Evolutionary conservation across 306 rosid genomes (phyloP).

Genomic region (Cucurbita pepo): DNA sequence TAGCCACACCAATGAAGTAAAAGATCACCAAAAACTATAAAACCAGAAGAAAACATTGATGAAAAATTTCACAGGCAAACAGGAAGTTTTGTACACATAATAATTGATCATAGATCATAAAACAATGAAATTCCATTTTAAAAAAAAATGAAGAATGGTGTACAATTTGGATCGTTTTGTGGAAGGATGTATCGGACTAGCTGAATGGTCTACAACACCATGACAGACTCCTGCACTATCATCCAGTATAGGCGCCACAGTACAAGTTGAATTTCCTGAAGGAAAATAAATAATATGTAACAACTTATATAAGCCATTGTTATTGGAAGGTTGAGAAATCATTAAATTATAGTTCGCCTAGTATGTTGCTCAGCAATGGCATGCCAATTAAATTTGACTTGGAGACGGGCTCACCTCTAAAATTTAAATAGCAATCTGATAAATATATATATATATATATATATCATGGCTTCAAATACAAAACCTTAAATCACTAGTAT

Average conservation of each 20-base stretch:
- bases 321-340: background rate
- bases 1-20: background rate
- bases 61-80: background rate
- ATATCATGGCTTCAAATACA: background rate
- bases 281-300: conserved; percentile 4
- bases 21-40: background rate
- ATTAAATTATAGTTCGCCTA: background rate
- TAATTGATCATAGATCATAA: background rate
- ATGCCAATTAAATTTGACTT: background rate
- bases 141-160: conserved; percentile 14
- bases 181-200: conserved; percentile 47
- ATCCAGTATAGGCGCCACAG: conserved; percentile 32
- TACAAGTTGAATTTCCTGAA: conserved; percentile 23
- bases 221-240: conserved; percentile 35
- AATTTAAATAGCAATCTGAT: background rate
- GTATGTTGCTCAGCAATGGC: background rate
- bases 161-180: conserved; percentile 81
- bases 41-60: background rate
- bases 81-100: background rate
- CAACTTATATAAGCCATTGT: background rate
- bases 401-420: background rate
- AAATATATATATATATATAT: background rate
- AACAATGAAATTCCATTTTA: conserved; percentile 3
- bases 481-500: background rate
- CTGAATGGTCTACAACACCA: conserved; percentile 33